Base-by-base conservation (phyloP, 2,329 filamentous ascomycete species). In the Aspergillus chevalieri region DNA sequence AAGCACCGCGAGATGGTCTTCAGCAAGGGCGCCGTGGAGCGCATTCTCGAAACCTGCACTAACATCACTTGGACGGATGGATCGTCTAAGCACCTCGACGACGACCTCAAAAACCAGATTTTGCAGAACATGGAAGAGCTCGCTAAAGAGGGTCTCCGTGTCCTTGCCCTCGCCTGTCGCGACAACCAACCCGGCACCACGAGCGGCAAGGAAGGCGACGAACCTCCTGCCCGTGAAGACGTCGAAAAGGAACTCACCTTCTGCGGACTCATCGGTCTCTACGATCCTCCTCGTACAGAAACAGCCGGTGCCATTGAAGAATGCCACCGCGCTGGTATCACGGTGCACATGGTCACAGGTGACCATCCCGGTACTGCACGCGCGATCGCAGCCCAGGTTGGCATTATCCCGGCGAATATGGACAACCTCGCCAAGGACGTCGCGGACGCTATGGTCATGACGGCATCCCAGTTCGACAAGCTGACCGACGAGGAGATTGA, bases 291-390 rank as follows among this genome's bases (percentile, higher is more conserved):
- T 48, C 87, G 89, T 1, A 81, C 83, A 2, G 89, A 94, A 70
- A 90, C 89, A 0, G 86, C 84, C 19, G 78, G 76, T 1, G 84
- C 87, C 6, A 87, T 91, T 50, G 75, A 75, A 19, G 79, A 85
- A 61, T 89, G 86, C 61, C 81, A 85, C 48, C 78, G 78, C 43
- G 87, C 87, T 22, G 87, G 87, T 45, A 89, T 91, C 65, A 80
- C 79, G 54, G 87, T 91, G 6, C 86, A 90, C 70, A 91, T 92
- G 87, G 78, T 92, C 28, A 93, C 88, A 19, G 88, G 88, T 50
- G 88, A 93, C 60, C 87, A 92, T 63, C 84, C 84, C 1, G 83
- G 85, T 49, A 93, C 87, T 1, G 88, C 87, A 24, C 81, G 81
- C 58, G 87, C 87, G 15, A 91, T 93, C 58, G 87, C 88, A 8